Conservation (phyloP, 2,329 filamentous ascomycete genomes). For the Epicoccum sorghinum region DNA sequence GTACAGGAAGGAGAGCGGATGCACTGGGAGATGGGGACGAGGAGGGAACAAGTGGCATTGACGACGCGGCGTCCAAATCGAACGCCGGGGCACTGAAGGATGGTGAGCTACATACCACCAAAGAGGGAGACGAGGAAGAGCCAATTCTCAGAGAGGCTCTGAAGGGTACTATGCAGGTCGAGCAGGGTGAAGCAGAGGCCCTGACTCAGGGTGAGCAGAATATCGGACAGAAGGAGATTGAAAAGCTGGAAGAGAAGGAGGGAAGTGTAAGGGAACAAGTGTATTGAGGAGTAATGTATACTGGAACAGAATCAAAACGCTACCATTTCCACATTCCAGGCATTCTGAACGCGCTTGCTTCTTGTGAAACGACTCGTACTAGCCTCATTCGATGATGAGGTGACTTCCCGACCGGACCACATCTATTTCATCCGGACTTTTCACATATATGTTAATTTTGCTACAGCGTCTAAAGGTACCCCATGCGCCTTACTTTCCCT, state of each 20-base stretch:
- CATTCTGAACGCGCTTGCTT: too few relatives aligned
- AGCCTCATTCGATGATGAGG: neutral
- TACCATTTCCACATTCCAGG: too few relatives aligned
- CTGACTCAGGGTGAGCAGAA: constrained; percentile 20
- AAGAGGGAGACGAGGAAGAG: constrained; percentile 6
- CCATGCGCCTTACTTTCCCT: too few relatives aligned
- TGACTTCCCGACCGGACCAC: neutral
- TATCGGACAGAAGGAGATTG: constrained; percentile 25
- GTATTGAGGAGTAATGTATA: constrained; percentile 26
- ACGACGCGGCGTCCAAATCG: neutral
- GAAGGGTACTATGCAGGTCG: constrained; percentile 44
- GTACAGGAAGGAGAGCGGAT: constrained; percentile 52
- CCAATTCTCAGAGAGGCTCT: constrained; percentile 40
- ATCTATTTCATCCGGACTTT: too few relatives aligned
- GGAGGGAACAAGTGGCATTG: constrained; percentile 29
- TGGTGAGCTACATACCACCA: neutral
- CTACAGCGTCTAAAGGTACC: too few relatives aligned
- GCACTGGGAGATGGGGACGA: constrained; percentile 51
- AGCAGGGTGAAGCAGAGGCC: constrained; percentile 34
- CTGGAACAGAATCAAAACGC: too few relatives aligned
- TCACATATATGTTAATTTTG: too few relatives aligned
- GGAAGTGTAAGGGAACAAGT: constrained; percentile 41
- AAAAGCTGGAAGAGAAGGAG: constrained; percentile 39
- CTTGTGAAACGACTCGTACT: neutral
- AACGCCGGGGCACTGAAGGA: neutral